Percentiles rank a stretch among this genome's conserved stretches.
phyloP scores from a whole-genome alignment of 345 rosid genomes.

The Cardamine chenopodiifolia region DNA sequence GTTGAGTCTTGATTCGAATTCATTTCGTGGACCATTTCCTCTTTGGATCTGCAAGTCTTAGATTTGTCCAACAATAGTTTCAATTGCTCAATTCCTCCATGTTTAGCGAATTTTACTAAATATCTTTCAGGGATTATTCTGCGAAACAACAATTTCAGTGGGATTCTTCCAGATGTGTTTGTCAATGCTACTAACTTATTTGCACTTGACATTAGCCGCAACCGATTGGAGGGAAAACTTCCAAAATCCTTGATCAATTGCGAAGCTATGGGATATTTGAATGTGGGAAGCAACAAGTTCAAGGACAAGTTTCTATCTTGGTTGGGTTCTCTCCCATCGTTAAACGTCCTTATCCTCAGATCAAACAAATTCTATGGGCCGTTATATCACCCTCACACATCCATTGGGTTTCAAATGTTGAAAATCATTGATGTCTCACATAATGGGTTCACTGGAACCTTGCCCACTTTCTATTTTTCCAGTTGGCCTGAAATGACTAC shows the following conservation, averaged over 20 bases:
- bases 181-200: too few species aligned
- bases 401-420: conserved; percentile 29
- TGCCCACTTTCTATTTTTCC: neutral
- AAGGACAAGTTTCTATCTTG: too few species aligned
- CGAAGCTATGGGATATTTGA: too few species aligned
- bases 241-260: too few species aligned
- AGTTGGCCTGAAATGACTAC: neutral
- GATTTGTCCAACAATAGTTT: conserved; percentile 49
- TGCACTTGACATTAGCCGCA: too few species aligned
- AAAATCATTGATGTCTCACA: conserved; percentile 47
- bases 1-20: neutral
- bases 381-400: neutral
- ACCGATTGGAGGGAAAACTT: too few species aligned
- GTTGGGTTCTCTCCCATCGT: too few species aligned
- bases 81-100: too few species aligned
- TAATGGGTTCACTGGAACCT: conserved; percentile 38
- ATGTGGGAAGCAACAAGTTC: too few species aligned
- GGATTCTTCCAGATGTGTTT: too few species aligned
- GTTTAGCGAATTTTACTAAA: too few species aligned
- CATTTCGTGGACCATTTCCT: conserved; percentile 15
- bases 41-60: conserved; percentile 45
- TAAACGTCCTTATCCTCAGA: too few species aligned
- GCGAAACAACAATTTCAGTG: conserved; percentile 22
- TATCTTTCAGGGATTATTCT: neutral
- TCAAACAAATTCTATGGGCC: conserved; percentile 43